Conservation (phyloP, 768 basidiomycete genomes). For the Tylopilus plumbeoviolaceoides region DNA sequence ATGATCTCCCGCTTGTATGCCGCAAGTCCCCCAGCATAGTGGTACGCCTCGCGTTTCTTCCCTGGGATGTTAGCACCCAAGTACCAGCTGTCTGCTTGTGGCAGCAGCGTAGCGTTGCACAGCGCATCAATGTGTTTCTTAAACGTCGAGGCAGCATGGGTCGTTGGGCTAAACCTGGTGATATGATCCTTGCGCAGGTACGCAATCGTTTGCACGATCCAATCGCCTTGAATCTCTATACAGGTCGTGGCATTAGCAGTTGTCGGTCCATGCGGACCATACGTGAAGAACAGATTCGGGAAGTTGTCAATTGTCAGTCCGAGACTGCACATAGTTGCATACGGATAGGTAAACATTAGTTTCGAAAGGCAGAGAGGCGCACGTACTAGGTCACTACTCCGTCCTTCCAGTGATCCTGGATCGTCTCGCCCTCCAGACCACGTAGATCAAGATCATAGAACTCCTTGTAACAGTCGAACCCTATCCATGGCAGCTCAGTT, state of each 20-base stretch:
- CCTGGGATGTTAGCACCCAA: neutral
- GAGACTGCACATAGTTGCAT: neutral
- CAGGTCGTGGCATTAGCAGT: neutral
- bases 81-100: neutral
- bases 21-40: neutral
- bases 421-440: slow-evolving; percentile 5
- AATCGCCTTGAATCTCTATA: neutral
- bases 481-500: neutral
- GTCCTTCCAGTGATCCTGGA: neutral
- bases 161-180: neutral
- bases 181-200: neutral
- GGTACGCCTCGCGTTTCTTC: neutral
- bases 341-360: neutral
- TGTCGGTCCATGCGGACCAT: neutral
- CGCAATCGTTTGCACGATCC: neutral
- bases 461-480: slow-evolving; percentile 8
- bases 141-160: neutral
- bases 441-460: slow-evolving; percentile 10
- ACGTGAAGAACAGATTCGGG: neutral
- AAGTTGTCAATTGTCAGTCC: neutral
- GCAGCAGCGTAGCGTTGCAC: neutral
- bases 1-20: neutral
- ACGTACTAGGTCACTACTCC: neutral
- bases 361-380: neutral
- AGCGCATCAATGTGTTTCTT: neutral